Percentiles rank a stretch among this genome's conserved stretches.
Conservation (phyloP, 2,329 filamentous ascomycete genomes). For the Hymenoscyphus scutula region DNA sequence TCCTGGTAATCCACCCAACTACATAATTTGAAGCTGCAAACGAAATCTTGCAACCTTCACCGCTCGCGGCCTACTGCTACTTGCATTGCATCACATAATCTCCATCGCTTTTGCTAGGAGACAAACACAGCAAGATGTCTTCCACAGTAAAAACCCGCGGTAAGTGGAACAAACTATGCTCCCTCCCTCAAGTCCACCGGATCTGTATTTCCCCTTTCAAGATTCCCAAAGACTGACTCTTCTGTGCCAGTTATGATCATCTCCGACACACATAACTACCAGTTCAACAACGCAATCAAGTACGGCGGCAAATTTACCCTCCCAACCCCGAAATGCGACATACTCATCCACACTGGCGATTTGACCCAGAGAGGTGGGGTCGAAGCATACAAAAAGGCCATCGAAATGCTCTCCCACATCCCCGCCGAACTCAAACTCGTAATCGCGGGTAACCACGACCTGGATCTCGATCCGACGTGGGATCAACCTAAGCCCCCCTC, state of each 20-base stretch:
- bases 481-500: neutral
- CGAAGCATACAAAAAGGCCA: slow-evolving; percentile 29
- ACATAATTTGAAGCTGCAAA: too few relatives aligned
- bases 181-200: too few relatives aligned
- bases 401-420: slow-evolving; percentile 34
- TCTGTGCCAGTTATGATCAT: slow-evolving; percentile 16
- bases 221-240: neutral
- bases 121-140: neutral
- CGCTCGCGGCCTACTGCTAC: too few relatives aligned
- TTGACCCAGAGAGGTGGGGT: slow-evolving; percentile 34
- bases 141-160: neutral
- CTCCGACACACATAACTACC: slow-evolving; percentile 21
- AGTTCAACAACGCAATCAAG: slow-evolving; percentile 5
- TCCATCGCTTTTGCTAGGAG: neutral
- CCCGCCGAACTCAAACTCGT: slow-evolving; percentile 57
- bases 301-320: slow-evolving; percentile 6
- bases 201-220: neutral
- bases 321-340: slow-evolving; percentile 30
- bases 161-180: neutral
- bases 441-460: slow-evolving; percentile 62
- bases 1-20: too few relatives aligned
- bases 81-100: neutral
- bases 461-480: slow-evolving; percentile 41
- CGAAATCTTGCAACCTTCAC: too few relatives aligned
- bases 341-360: slow-evolving; percentile 42